These are phyloP conservation scores for Xylariaceae sp. DNA, from an alignment of 2,329 filamentous ascomycete species.

Conservation along the genomic window DNA sequence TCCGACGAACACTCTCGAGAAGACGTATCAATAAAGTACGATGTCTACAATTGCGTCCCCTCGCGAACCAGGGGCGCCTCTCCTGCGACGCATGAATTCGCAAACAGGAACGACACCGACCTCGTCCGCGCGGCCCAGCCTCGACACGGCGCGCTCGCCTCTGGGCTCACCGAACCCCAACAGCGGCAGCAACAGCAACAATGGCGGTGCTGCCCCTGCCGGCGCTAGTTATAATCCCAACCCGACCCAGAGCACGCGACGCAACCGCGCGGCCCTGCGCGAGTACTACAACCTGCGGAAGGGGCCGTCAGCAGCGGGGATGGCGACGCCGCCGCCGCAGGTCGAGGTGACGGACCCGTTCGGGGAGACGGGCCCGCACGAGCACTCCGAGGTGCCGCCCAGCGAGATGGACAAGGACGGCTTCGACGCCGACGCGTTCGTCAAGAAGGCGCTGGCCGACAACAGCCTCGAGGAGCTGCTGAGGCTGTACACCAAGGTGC, in stretches of 20 bases:
- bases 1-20: not conserved
- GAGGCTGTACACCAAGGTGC: slow-evolving; percentile 68
- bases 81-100: slow-evolving; percentile 61
- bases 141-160: slow-evolving; percentile 66
- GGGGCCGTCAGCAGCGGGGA: slow-evolving; percentile 37
- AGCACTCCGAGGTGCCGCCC: slow-evolving; percentile 59
- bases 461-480: slow-evolving; percentile 70
- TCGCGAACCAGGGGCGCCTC: slow-evolving; percentile 59
- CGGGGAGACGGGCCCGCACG: slow-evolving; percentile 36
- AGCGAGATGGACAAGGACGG: slow-evolving; percentile 73
- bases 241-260: slow-evolving; percentile 52
- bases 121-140: slow-evolving; percentile 74
- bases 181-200: slow-evolving; percentile 29
- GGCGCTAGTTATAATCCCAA: slow-evolving; percentile 32
- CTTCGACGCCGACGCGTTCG: slow-evolving; percentile 75
- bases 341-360: slow-evolving; percentile 48
- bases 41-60: slow-evolving; percentile 70
- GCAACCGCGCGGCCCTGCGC: slow-evolving; percentile 84
- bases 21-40: not conserved
- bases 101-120: slow-evolving; percentile 68
- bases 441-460: slow-evolving; percentile 62
- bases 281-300: slow-evolving; percentile 90
- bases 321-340: slow-evolving; percentile 41
- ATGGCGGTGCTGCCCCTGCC: slow-evolving; percentile 3
- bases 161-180: slow-evolving; percentile 56